phyloP scores from a whole-genome alignment of 176 grass and related monocot species.

The Rhynchospora breviuscula region DNA sequence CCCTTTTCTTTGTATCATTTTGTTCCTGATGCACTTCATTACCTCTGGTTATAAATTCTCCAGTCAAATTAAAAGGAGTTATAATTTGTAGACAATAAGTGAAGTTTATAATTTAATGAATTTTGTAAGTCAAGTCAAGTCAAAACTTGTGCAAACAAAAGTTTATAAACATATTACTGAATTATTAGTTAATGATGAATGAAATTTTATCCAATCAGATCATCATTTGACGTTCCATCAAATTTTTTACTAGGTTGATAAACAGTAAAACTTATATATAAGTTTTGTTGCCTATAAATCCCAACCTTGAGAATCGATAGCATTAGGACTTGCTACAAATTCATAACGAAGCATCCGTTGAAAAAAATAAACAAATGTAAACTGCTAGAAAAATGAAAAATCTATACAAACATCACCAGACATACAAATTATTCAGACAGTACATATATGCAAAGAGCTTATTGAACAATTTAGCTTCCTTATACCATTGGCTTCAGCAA shows the following conservation, averaged over 20 bases:
- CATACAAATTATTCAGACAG: background rate
- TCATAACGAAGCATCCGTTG: background rate
- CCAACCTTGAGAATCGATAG: background rate
- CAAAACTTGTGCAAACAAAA: background rate
- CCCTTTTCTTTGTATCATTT: background rate
- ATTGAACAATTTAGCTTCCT: background rate
- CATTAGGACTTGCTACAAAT: background rate
- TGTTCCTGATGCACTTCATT: background rate
- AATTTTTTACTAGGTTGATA: background rate
- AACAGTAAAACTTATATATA: background rate
- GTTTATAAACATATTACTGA: background rate
- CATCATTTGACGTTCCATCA: background rate
- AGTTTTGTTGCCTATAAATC: background rate
- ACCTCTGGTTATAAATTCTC: background rate
- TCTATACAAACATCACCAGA: constrained; percentile 5
- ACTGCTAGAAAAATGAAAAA: background rate
- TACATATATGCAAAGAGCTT: constrained; percentile 4
- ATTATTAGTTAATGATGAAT: background rate
- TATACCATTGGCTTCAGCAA: background rate
- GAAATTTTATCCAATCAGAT: no score
- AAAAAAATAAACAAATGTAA: background rate
- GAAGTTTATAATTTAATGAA: background rate
- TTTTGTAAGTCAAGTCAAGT: no score
- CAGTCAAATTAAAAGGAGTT: background rate
- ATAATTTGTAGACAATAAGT: background rate